Evolutionary conservation across 495 filamentous ascomycete species (phyloP).

Genomic region (Tuber melanosporum): DNA sequence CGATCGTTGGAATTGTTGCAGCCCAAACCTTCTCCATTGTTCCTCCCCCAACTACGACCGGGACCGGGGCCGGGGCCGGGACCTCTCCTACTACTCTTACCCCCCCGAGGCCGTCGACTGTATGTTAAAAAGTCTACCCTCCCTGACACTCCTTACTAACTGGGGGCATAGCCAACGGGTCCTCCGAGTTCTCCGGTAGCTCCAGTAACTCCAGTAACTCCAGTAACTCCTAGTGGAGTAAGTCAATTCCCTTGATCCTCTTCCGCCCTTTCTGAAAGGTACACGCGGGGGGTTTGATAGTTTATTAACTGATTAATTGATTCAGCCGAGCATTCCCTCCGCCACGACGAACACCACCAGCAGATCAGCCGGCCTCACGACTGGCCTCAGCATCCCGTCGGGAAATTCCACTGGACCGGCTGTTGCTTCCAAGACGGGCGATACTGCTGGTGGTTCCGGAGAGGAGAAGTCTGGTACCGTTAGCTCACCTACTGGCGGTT

Average conservation of each 20-base stretch:
- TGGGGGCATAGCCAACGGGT: neutral
- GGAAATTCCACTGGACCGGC: neutral
- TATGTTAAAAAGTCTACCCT: neutral
- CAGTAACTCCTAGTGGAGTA: no score
- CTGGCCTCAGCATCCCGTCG: neutral
- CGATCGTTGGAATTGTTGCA: neutral
- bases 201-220: no score
- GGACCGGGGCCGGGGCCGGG: no score
- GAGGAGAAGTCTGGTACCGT: neutral
- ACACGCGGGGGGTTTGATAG: neutral
- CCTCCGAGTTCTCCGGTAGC: neutral
- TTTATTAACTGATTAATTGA: neutral
- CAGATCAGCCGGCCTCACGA: no score
- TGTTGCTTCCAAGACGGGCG: no score
- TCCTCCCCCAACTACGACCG: no score
- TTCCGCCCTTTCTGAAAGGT: neutral
- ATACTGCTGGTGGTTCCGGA: neutral
- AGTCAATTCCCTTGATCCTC: neutral
- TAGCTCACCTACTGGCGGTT: neutral
- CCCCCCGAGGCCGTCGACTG: no score
- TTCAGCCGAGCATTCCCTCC: neutral
- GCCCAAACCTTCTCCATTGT: no score
- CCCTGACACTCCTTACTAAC: neutral
- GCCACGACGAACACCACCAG: neutral
- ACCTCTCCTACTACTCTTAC: no score